Evolutionary conservation across 495 filamentous ascomycete species (phyloP).

Genomic region (Penicillium pancosmium): DNA sequence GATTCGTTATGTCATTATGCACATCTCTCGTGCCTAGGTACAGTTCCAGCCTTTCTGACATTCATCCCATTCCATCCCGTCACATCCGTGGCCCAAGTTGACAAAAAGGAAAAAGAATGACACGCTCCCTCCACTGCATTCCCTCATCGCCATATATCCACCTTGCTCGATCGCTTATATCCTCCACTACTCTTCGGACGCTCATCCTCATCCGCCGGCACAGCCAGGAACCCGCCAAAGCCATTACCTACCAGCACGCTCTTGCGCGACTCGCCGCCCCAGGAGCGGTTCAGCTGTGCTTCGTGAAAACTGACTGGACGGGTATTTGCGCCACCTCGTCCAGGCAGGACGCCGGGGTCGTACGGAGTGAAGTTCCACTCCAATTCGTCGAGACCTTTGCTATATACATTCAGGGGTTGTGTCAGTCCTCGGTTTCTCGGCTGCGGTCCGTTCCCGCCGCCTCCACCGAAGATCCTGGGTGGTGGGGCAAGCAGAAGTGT

Average conservation of each 20-base stretch:
- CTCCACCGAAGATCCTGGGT: conserved; percentile 36
- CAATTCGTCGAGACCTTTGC: conserved; percentile 80
- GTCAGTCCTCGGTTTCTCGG: conserved; percentile 48
- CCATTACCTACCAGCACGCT: conserved; percentile 73
- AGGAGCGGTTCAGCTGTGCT: conserved; percentile 56
- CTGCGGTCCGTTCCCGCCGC: conserved; percentile 30
- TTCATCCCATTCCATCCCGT: not conserved
- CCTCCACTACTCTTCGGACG: conserved; percentile 43
- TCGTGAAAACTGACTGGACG: conserved; percentile 59
- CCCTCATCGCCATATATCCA: conserved; percentile 48
- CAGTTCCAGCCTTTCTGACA: not conserved
- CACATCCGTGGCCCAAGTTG: not conserved
- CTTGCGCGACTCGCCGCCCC: conserved; percentile 63
- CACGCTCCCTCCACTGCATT: not conserved
- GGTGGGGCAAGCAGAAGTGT: conserved; percentile 69
- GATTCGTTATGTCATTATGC: conserved; percentile 5
- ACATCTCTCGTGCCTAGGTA: conserved; percentile 3
- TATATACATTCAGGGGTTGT: conserved; percentile 78
- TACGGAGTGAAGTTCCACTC: conserved; percentile 81
- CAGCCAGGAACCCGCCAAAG: conserved; percentile 78
- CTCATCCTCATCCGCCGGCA: conserved; percentile 60
- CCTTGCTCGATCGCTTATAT: conserved; percentile 38
- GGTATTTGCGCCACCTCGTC: conserved; percentile 41
- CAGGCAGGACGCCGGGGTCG: conserved; percentile 44
- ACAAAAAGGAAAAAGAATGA: not conserved